Evolutionary conservation across 306 rosid genomes (phyloP).

Genomic region (Sindora glabra): DNA sequence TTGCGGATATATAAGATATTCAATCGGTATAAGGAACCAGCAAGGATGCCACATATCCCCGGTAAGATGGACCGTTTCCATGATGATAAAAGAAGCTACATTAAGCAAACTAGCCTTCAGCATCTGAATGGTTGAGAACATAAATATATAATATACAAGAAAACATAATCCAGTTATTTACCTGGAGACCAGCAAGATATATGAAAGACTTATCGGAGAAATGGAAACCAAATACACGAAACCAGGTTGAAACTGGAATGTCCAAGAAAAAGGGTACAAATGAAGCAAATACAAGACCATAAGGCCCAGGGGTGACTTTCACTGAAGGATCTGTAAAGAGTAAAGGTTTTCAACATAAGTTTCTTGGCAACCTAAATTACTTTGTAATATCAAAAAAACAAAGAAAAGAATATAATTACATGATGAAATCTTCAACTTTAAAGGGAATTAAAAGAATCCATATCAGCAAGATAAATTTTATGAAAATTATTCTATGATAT

Average conservation of each 20-base stretch:
- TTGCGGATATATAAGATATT: constrained; percentile 78
- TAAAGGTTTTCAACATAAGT: constrained; percentile 12
- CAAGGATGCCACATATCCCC: constrained; percentile 87
- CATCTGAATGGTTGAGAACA: constrained; percentile 8
- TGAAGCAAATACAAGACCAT: constrained; percentile 95
- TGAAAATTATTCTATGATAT: constrained; percentile 1
- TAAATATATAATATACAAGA: not conserved
- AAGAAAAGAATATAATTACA: constrained; percentile 7
- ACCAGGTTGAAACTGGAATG: constrained; percentile 89
- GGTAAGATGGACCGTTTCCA: constrained; percentile 92
- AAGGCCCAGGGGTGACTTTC: constrained; percentile 82
- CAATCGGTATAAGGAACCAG: constrained; percentile 79
- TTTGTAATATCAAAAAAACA: not conserved
- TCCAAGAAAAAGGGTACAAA: constrained; percentile 93
- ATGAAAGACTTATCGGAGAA: constrained; percentile 95
- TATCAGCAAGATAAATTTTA: not conserved
- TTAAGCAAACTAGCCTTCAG: constrained; percentile 17
- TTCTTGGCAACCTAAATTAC: not conserved
- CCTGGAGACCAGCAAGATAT: constrained; percentile 97
- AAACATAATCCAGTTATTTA: constrained; percentile 15
- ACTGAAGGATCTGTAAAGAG: constrained; percentile 68
- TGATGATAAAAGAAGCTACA: constrained; percentile 90
- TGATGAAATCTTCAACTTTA: not conserved
- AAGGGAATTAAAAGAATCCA: not conserved
- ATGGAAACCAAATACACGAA: constrained; percentile 61